A percentile compares a stretch with the other conserved stretches of the same genome.
phyloP scores from a whole-genome alignment of 2,329 filamentous ascomycete genomes.

The Aureobasidium leucospermi region DNA sequence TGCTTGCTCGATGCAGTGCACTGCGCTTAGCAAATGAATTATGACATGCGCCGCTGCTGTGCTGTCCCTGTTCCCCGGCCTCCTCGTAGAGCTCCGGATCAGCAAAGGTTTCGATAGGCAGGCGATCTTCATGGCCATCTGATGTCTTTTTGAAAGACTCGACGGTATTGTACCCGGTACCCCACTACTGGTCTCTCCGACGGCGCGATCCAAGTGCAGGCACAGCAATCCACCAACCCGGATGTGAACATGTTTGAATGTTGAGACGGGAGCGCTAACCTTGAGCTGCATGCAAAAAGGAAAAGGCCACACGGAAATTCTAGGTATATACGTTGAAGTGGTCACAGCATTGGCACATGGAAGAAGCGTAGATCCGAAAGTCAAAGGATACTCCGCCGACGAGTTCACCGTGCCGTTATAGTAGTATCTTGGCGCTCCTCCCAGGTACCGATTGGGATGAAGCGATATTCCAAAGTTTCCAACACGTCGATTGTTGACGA shows the following conservation, averaged over 20 bases:
- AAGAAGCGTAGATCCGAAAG: not conserved
- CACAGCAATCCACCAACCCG: not conserved
- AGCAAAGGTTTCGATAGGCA: not conserved
- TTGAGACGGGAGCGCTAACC: not conserved
- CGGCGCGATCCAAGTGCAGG: slow-evolving; percentile 2
- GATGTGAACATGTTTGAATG: not conserved
- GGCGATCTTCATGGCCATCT: not conserved
- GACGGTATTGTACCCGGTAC: not conserved
- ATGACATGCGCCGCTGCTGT: not conserved
- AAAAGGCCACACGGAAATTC: not conserved
- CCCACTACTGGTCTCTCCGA: not conserved
- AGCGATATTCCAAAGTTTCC: not conserved
- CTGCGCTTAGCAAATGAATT: not conserved
- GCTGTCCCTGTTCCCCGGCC: not conserved
- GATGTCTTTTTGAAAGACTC: not conserved
- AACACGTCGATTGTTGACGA: not conserved
- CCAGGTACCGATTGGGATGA: not conserved
- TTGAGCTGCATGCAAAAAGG: slow-evolving; percentile 1
- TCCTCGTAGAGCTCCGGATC: not conserved
- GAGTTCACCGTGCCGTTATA: not conserved
- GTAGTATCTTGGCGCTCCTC: not conserved
- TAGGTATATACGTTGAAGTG: not conserved
- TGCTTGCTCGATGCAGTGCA: not conserved
- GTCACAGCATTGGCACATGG: too few relatives aligned
- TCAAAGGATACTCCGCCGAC: not conserved